Base-by-base conservation (phyloP, 352 stramenopile species). In the Phytophthora pisi region DNA sequence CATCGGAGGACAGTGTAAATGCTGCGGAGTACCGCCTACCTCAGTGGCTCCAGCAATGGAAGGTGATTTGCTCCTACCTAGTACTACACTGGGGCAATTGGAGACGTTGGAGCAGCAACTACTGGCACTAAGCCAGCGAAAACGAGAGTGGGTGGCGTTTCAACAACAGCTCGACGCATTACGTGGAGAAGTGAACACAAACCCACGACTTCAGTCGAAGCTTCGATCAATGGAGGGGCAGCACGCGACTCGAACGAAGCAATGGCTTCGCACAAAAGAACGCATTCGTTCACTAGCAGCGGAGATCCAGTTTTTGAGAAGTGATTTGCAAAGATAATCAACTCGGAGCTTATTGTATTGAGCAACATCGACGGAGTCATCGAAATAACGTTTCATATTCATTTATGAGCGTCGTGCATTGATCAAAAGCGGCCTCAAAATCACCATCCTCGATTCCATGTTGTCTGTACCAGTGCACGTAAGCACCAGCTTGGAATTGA, bases 401-500 rank as follows among this genome's bases (percentile, higher is more conserved):
- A n/a, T 40, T 51, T 51, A 87, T 67, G 11, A 90, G 75, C n/a
- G 67, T 56, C 8, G 51, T 40, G 49, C 70, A 79, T 5, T 70
- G 57, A 6, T 84, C 70, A 24, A 90, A 90, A 0, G 81, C 77
- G 24, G 26, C 30, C 10, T 84, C 57, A 51, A 90, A 88, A 2
- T 83, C 69, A 15, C 43, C 66, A 42, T 88, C 71, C 57, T 90
- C 79, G 20, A 90, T 69, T 15, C 81, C 81, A 47, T 85, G 68
- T 47, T 90, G 79, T 54, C 78, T 79, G 49, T 87, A 90, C 81
- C 81, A 90, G 66, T 90, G 81, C 0, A 77, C 61, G 64, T 90
- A 90, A 4, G 81, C 81, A 2, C 68, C 66, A 0, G 70, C 77
- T 2, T 72, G 30, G 28, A 84, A 86, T 61, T 90, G 81, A 6